Percentiles rank a stretch among this genome's conserved stretches.
Conservation (phyloP, 2,329 filamentous ascomycete genomes). For the Dactylellina drechsleri region DNA sequence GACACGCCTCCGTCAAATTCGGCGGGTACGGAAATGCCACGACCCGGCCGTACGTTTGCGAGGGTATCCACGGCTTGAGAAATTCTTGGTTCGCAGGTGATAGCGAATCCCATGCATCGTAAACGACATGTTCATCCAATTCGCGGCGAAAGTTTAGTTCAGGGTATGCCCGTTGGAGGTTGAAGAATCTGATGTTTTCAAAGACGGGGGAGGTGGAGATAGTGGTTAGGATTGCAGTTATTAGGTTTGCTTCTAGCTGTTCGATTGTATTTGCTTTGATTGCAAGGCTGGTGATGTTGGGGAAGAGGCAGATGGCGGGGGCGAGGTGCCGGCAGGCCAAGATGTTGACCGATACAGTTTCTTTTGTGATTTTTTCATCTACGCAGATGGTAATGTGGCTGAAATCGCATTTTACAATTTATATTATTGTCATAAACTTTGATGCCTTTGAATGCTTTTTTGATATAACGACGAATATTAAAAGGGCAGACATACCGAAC, state of each 20-base stretch:
- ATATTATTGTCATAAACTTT: too few species aligned
- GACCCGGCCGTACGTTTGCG: background rate
- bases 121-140: background rate
- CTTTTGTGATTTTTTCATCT: too few species aligned
- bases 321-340: too few species aligned
- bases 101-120: background rate
- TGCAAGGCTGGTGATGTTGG: conserved; percentile 10
- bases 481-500: too few species aligned
- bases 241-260: conserved; percentile 11
- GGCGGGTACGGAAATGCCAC: background rate
- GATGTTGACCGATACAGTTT: too few species aligned
- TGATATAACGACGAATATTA: too few species aligned
- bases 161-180: background rate
- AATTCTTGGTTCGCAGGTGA: background rate
- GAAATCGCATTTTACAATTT: too few species aligned
- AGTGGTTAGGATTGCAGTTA: conserved; percentile 14
- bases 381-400: too few species aligned
- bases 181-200: background rate
- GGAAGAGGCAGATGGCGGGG: too few species aligned
- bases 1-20: background rate
- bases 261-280: background rate
- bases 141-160: background rate
- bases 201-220: background rate
- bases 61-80: background rate
- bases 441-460: too few species aligned